These are phyloP conservation scores for Bocquillonia castaneifolia DNA, from an alignment of 441 rosid species.

Conservation along the genomic window DNA sequence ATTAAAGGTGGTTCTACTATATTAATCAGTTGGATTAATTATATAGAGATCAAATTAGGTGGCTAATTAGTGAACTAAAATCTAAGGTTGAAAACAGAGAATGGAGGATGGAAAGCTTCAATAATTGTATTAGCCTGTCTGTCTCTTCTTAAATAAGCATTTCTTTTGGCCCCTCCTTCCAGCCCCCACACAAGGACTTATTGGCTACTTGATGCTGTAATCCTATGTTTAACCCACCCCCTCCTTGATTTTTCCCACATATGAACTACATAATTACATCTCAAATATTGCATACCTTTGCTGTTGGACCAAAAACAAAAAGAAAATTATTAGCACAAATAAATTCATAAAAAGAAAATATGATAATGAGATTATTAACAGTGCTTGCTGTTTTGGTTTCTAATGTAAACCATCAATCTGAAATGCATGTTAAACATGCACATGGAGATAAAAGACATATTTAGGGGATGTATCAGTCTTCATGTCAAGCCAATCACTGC, in stretches of 20 bases:
- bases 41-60: slow-evolving; percentile 29
- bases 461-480: background rate
- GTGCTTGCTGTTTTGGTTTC: background rate
- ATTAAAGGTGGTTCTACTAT: slow-evolving; percentile 25
- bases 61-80: slow-evolving; percentile 19
- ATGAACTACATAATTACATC: no score
- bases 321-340: background rate
- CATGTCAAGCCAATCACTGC: background rate
- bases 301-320: background rate
- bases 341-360: no score
- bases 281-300: background rate
- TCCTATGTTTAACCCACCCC: slow-evolving; percentile 21
- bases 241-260: background rate
- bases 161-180: slow-evolving; percentile 18
- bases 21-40: slow-evolving; percentile 15
- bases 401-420: background rate
- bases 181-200: slow-evolving; percentile 13
- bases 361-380: background rate
- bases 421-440: no score
- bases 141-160: slow-evolving; percentile 23
- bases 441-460: no score
- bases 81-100: slow-evolving; percentile 2
- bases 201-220: slow-evolving; percentile 25
- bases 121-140: slow-evolving; percentile 32
- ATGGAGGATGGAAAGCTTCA: slow-evolving; percentile 18